Evolutionary conservation across 108 stramenopile genomes (phyloP), one percentile per base, ranked within the genome.

Genomic region (Conticribra weissflogii): DNA sequence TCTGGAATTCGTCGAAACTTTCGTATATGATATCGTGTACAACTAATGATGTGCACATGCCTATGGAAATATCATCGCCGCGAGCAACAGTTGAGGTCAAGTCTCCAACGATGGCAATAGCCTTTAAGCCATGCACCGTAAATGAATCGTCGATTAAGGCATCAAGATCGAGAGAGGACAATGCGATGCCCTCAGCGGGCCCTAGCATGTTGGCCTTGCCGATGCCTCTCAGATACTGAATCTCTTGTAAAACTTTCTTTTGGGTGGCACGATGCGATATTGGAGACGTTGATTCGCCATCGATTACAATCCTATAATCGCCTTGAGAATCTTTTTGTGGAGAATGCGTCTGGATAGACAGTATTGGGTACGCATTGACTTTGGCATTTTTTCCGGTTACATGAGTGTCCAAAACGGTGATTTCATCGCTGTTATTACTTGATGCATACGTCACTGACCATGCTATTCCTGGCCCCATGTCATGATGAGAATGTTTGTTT

Each of bases 191-290:
- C 12, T 58, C 50, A 24, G 5, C 34, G 36, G 77, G 64, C 7
- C 70, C 78, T 23, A 80, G 34, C 74, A 74, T 75, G 33, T 58
- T 75, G 54, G 64, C 73, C 41, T 75, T 69, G 1, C 74, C 79
- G 33, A 80, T 70, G 54, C 79, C 74, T 50, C 55, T 57, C 3
- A 74, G 68, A 16, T 31, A 52, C 24, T 80, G 79, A 31, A 80
- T 54, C 59, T 80, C 79, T 3, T 54, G 34, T 34, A 80, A 30
- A 21, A 80, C 28, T 54, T 74, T 69, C 17, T 55, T 33, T 9
- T 70, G 57, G 0, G 68, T 74, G 25, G 79, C 79, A 2, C 60
- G 59, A 50, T 67, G 69, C 1, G 78, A 72, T 41, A 79, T 22
- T 2, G 78, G 79, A 59, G 61, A 58, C 3, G 79, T 80, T 34